These are phyloP conservation scores for Houttuynia cordata DNA, from an alignment of 164 flowering plant species.

Conservation along the genomic window DNA sequence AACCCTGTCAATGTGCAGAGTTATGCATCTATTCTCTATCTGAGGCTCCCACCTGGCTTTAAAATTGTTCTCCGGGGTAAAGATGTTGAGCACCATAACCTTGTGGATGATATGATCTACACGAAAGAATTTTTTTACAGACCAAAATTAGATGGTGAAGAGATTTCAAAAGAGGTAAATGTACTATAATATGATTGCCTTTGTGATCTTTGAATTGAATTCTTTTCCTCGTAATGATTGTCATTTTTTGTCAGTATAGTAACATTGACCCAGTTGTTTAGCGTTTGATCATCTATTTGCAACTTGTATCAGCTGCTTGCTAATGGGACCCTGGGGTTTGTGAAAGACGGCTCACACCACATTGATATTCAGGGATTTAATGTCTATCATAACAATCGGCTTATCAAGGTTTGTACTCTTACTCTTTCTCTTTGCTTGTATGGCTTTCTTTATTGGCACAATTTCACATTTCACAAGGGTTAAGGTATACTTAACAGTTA, in stretches of 20 bases:
- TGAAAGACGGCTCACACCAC: slow-evolving; percentile 81
- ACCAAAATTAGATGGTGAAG: slow-evolving; percentile 50
- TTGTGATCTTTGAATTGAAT: too few species aligned
- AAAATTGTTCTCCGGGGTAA: slow-evolving; percentile 78
- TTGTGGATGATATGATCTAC: slow-evolving; percentile 88
- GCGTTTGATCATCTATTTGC: neutral
- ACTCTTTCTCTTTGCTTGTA: too few species aligned
- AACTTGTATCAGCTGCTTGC: slow-evolving; percentile 36
- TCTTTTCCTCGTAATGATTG: neutral
- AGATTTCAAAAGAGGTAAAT: slow-evolving; percentile 38
- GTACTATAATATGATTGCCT: slow-evolving; percentile 11
- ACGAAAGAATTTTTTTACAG: slow-evolving; percentile 50
- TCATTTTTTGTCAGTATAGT: slow-evolving; percentile 12
- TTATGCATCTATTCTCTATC: slow-evolving; percentile 86
- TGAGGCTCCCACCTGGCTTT: slow-evolving; percentile 65
- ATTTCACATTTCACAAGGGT: too few species aligned
- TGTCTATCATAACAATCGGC: slow-evolving; percentile 94
- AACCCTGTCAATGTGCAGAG: slow-evolving; percentile 43
- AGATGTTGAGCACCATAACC: slow-evolving; percentile 87
- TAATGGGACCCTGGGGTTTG: slow-evolving; percentile 87
- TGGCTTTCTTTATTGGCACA: neutral
- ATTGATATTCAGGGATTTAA: slow-evolving; percentile 95
- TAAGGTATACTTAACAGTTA: too few species aligned
- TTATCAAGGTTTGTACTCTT: slow-evolving; percentile 55
- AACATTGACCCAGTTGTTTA: too few species aligned